Evolutionary conservation across 768 basidiomycete genomes (phyloP).

Genomic region (Tricholoma sp.): DNA sequence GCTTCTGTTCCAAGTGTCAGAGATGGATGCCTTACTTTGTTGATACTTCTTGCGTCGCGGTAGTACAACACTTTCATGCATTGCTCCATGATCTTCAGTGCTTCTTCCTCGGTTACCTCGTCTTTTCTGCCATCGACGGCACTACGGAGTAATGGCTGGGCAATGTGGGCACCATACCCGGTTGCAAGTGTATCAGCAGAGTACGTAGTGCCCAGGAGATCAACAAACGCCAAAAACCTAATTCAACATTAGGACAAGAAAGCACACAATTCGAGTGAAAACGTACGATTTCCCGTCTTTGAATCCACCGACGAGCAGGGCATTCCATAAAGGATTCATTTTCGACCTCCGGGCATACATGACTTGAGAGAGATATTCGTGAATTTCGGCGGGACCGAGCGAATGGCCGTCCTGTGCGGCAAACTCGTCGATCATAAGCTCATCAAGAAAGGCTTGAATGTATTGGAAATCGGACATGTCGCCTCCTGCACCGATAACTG

Average conservation of each 20-base stretch:
- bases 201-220: conserved; percentile 96
- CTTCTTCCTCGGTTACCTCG: conserved; percentile 72
- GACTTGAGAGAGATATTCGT: conserved; percentile 84
- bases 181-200: conserved; percentile 90
- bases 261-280: background rate
- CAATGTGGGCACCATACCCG: conserved; percentile 90
- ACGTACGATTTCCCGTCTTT: conserved; percentile 76
- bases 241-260: background rate
- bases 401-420: conserved; percentile 78
- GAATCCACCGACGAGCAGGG: conserved; percentile 87
- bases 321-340: conserved; percentile 94
- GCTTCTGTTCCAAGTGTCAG: background rate
- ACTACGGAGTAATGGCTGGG: conserved; percentile 86
- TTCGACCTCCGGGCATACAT: conserved; percentile 88
- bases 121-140: conserved; percentile 84
- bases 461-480: conserved; percentile 99
- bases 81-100: conserved; percentile 70
- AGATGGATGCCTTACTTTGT: conserved; percentile 64
- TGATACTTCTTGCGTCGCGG: conserved; percentile 90
- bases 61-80: conserved; percentile 95
- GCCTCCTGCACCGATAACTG: conserved; percentile 87
- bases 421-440: conserved; percentile 73
- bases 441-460: conserved; percentile 76
- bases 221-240: conserved; percentile 92
- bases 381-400: conserved; percentile 85